A percentile compares a stretch with the other conserved stretches of the same genome.
Conservation (phyloP, 129 eudicot genomes). For the Tagetes patula region DNA sequence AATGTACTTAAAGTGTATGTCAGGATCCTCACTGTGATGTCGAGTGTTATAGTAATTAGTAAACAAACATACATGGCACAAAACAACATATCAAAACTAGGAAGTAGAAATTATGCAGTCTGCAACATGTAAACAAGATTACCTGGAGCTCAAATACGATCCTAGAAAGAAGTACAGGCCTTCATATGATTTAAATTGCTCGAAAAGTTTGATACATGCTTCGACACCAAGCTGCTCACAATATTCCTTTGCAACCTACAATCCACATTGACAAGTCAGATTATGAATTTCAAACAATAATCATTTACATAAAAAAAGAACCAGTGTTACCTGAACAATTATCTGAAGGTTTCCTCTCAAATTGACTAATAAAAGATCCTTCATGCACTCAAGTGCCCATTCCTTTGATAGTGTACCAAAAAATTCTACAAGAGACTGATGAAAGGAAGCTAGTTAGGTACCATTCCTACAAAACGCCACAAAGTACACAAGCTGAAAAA, state of each 20-base stretch:
- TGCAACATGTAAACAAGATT: conserved; percentile 8
- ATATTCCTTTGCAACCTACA: conserved; percentile 97
- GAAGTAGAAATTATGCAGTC: not conserved
- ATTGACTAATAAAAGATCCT: conserved; percentile 93
- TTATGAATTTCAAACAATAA: conserved; percentile 1
- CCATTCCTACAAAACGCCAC: not conserved
- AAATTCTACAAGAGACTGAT: conserved; percentile 94
- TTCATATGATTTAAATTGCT: conserved; percentile 92
- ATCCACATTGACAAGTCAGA: conserved; percentile 15
- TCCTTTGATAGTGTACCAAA: conserved; percentile 94
- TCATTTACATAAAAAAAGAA: not conserved
- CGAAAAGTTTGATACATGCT: conserved; percentile 89
- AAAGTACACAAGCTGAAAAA: not conserved
- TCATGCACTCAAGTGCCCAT: conserved; percentile 99
- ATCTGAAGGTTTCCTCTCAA: conserved; percentile 99
- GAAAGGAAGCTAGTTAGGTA: conserved; percentile 25
- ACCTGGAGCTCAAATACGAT: conserved; percentile 98
- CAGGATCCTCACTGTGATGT: conserved; percentile 89
- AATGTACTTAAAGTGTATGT: conserved; percentile 91
- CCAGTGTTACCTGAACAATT: conserved; percentile 78
- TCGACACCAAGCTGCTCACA: conserved; percentile 95
- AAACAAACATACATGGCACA: conserved; percentile 17
- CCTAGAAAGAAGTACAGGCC: conserved; percentile 96
- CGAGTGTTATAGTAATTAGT: not conserved
- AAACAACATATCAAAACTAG: not conserved